Conservation (phyloP, 2,329 filamentous ascomycete genomes). For the Penicillium capsulatum region DNA sequence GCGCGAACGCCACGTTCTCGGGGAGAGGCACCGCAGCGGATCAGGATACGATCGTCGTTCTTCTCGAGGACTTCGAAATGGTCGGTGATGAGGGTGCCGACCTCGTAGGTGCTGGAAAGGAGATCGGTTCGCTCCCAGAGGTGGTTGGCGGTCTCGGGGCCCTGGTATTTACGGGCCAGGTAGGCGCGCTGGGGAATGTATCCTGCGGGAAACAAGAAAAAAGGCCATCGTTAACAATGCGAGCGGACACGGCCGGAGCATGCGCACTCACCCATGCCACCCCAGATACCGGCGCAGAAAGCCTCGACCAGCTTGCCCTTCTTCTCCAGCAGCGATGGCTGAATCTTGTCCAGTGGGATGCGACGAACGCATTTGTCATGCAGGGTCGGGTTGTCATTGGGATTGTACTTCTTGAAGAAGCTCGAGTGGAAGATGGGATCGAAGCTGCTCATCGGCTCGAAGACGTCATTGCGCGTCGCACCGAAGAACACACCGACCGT, state of each 20-base stretch:
- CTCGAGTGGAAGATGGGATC: slow-evolving; percentile 60
- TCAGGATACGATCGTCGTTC: slow-evolving; percentile 55
- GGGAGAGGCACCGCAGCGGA: slow-evolving; percentile 64
- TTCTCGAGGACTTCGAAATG: slow-evolving; percentile 69
- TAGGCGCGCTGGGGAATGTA: slow-evolving; percentile 54
- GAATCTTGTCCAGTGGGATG: slow-evolving; percentile 60
- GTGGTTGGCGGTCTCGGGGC: slow-evolving; percentile 54
- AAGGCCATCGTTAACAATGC: neutral
- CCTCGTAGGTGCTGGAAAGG: slow-evolving; percentile 54
- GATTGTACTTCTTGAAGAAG: slow-evolving; percentile 58
- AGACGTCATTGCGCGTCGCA: slow-evolving; percentile 52
- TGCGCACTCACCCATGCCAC: slow-evolving; percentile 54
- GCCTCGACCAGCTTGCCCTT: slow-evolving; percentile 59
- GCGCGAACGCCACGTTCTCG: slow-evolving; percentile 53
- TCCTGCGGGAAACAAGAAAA: slow-evolving; percentile 19
- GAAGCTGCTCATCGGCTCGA: slow-evolving; percentile 55
- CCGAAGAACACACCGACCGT: slow-evolving; percentile 52
- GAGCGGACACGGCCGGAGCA: neutral
- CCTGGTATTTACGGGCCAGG: slow-evolving; percentile 57
- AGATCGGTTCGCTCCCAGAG: slow-evolving; percentile 60
- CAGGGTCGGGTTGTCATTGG: slow-evolving; percentile 57
- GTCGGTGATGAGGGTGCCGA: slow-evolving; percentile 62
- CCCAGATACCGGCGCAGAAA: slow-evolving; percentile 66
- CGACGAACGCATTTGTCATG: slow-evolving; percentile 62
- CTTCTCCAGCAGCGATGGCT: slow-evolving; percentile 60